Evolutionary conservation across 2,329 filamentous ascomycete genomes (phyloP).

Genomic region (Metarhizium robertsii): DNA sequence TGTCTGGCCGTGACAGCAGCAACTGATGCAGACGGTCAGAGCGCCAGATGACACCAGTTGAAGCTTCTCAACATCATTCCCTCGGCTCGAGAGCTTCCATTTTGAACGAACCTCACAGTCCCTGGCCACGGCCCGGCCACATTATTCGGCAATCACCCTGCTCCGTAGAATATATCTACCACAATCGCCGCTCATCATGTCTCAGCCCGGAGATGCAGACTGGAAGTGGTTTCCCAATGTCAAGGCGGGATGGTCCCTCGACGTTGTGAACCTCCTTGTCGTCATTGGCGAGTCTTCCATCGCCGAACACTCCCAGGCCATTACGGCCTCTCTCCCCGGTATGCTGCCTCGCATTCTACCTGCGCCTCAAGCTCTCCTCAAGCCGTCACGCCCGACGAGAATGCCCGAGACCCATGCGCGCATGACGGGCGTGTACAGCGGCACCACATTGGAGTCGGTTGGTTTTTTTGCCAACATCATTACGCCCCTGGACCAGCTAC

Average conservation of each 20-base stretch:
- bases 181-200: conserved; percentile 10
- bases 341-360: conserved; percentile 51
- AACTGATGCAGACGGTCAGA: background rate
- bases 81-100: too few species aligned
- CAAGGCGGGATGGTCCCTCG: conserved; percentile 41
- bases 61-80: too few species aligned
- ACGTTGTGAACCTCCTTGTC: conserved; percentile 53
- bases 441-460: conserved; percentile 42
- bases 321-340: conserved; percentile 49
- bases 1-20: too few species aligned
- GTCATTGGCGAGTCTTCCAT: conserved; percentile 54
- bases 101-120: too few species aligned
- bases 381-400: conserved; percentile 42
- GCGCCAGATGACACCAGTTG: too few species aligned
- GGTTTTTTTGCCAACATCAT: conserved; percentile 56
- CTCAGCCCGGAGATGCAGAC: conserved; percentile 14
- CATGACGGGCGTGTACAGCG: conserved; percentile 50
- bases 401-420: conserved; percentile 45
- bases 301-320: conserved; percentile 46
- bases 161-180: too few species aligned
- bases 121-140: too few species aligned
- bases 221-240: conserved; percentile 35
- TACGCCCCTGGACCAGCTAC: conserved; percentile 41
- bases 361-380: conserved; percentile 53
- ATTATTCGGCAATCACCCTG: too few species aligned